Conservation (phyloP, 2,329 filamentous ascomycete genomes). For the Paraphoma chrysanthemicola region DNA sequence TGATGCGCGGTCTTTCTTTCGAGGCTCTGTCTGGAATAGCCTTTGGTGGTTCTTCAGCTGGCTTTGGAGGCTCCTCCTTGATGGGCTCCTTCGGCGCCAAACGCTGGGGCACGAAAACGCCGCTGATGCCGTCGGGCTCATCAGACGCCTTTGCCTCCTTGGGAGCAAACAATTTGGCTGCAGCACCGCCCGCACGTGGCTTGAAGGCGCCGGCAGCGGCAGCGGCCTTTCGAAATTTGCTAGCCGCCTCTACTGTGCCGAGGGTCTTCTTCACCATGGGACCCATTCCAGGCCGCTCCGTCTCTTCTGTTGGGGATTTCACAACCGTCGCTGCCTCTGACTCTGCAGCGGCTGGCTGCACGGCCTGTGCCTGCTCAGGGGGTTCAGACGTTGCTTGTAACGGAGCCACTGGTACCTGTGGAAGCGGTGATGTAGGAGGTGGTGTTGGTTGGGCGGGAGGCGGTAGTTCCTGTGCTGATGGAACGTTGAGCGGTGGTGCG, state of each 20-base stretch:
- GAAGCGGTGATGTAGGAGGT: constrained; percentile 34
- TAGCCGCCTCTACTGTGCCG: constrained; percentile 75
- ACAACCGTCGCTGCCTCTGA: constrained; percentile 44
- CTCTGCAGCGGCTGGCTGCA: constrained; percentile 14
- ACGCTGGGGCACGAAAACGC: constrained; percentile 77
- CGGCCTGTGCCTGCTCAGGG: constrained; percentile 33
- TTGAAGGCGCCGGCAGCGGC: constrained; percentile 75
- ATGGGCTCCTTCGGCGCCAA: constrained; percentile 32
- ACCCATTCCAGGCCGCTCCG: constrained; percentile 77
- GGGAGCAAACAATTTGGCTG: constrained; percentile 72
- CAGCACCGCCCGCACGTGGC: constrained; percentile 85
- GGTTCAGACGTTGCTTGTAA: constrained; percentile 42
- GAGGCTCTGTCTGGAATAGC: constrained; percentile 33
- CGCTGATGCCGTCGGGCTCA: constrained; percentile 87
- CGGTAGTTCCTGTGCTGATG: constrained; percentile 8
- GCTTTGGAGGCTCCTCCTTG: constrained; percentile 33
- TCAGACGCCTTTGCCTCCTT: constrained; percentile 62
- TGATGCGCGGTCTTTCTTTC: constrained; percentile 36
- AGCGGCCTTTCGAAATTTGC: constrained; percentile 80
- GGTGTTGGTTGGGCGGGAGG: constrained; percentile 25
- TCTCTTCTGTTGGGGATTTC: constrained; percentile 52
- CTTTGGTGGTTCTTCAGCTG: constrained; percentile 29
- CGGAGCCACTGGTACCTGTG: constrained; percentile 28
- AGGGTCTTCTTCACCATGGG: constrained; percentile 89
- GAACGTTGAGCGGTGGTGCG: constrained; percentile 13